These are phyloP conservation scores for Fusarium virguliforme DNA, from an alignment of 2,329 filamentous ascomycete species.

Conservation along the genomic window DNA sequence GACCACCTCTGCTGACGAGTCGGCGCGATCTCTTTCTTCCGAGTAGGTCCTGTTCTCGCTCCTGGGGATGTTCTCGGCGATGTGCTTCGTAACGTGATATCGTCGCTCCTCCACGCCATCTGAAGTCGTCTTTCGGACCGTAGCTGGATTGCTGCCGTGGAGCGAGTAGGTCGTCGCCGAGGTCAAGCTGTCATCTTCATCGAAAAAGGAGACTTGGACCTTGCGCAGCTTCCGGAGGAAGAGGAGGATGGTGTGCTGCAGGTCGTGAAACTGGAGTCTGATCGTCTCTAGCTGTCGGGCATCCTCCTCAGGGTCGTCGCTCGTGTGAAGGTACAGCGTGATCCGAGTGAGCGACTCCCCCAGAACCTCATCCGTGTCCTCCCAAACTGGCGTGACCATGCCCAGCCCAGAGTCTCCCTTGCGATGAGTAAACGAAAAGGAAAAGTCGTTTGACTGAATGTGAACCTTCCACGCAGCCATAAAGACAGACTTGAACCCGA, in stretches of 20 bases:
- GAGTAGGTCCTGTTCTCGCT: constrained; percentile 58
- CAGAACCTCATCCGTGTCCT: constrained; percentile 42
- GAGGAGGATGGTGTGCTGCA: constrained; percentile 59
- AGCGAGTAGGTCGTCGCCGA: constrained; percentile 32
- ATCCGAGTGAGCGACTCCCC: constrained; percentile 54
- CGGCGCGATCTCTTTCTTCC: constrained; percentile 45
- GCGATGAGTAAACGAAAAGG: constrained; percentile 62
- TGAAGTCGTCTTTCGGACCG: constrained; percentile 19
- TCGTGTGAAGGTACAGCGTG: constrained; percentile 57
- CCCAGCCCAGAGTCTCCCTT: constrained; percentile 64
- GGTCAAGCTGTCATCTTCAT: constrained; percentile 29
- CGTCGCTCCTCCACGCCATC: constrained; percentile 24
- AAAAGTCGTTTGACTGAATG: constrained; percentile 62
- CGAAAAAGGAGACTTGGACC: constrained; percentile 54
- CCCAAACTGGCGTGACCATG: constrained; percentile 66
- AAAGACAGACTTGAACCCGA: constrained; percentile 69
- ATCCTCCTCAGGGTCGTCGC: constrained; percentile 39
- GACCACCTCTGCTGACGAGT: constrained; percentile 56
- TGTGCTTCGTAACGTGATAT: constrained; percentile 52
- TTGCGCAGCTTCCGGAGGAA: constrained; percentile 60
- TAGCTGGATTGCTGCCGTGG: constrained; percentile 20
- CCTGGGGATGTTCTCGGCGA: constrained; percentile 50
- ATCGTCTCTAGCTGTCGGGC: constrained; percentile 49
- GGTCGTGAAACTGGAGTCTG: constrained; percentile 55
- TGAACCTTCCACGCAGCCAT: constrained; percentile 62